A percentile compares a stretch with the other conserved stretches of the same genome.
phyloP scores from a whole-genome alignment of 2,329 filamentous ascomycete genomes.

The Phialocephala subalpina region DNA sequence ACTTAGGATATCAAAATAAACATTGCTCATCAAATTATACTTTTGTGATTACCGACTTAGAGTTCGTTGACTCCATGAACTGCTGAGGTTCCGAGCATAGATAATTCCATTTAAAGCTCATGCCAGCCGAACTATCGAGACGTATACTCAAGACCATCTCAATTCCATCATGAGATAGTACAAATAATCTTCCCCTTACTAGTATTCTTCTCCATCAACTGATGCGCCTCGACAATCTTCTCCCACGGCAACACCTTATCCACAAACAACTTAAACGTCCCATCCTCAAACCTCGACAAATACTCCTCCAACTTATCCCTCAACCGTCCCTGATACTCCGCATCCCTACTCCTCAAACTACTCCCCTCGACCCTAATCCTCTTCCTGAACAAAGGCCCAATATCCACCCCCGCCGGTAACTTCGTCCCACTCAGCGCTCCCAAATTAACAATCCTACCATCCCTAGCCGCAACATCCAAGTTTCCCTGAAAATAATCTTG shows the following conservation, averaged over 20 bases:
- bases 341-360: constrained; percentile 80
- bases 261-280: constrained; percentile 78
- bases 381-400: constrained; percentile 77
- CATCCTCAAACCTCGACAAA: constrained; percentile 76
- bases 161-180: constrained; percentile 44
- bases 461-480: constrained; percentile 75
- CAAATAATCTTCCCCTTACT: constrained; percentile 78
- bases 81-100: too few relatives aligned
- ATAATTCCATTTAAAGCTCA: too few relatives aligned
- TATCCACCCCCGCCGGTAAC: constrained; percentile 74
- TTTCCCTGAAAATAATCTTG: constrained; percentile 83
- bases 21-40: too few relatives aligned
- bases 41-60: too few relatives aligned
- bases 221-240: constrained; percentile 75
- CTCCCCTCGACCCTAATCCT: constrained; percentile 83
- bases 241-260: constrained; percentile 87
- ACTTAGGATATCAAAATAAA: too few relatives aligned
- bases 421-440: constrained; percentile 76
- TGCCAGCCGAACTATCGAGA: background rate
- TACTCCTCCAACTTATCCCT: constrained; percentile 80
- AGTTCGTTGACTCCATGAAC: too few relatives aligned
- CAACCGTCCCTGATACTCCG: constrained; percentile 79
- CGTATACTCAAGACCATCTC: background rate
- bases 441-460: constrained; percentile 79
- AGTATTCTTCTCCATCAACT: constrained; percentile 74